Conservation (phyloP, 192 early-diverging fungal species). For the Linnemannia schmuckeri region DNA sequence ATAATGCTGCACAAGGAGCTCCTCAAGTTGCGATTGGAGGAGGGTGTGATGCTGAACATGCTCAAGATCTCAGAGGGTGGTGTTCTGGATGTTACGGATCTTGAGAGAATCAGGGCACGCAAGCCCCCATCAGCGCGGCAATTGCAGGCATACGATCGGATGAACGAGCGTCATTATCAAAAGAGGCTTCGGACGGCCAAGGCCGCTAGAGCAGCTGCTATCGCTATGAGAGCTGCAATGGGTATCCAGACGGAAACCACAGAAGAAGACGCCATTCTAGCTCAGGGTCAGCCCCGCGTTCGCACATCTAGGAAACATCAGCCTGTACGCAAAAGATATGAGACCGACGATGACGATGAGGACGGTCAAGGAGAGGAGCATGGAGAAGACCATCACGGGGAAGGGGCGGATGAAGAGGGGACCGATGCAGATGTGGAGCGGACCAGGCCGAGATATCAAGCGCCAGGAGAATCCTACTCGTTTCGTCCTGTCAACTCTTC, state of each 20-base stretch:
- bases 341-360: neutral
- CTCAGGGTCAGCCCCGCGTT: neutral
- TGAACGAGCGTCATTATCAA: slow-evolving; percentile 1
- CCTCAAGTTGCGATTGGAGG: slow-evolving; percentile 45
- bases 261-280: neutral
- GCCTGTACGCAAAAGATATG: neutral
- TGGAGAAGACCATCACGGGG: neutral
- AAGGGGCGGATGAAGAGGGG: slow-evolving; percentile 1
- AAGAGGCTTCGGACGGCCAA: neutral
- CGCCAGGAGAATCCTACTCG: slow-evolving; percentile 1
- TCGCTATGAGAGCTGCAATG: neutral
- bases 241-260: neutral
- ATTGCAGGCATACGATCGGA: neutral
- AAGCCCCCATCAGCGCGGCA: neutral
- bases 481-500: slow-evolving; percentile 7
- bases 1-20: slow-evolving; percentile 33
- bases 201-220: neutral
- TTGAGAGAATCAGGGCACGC: slow-evolving; percentile 5
- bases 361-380: slow-evolving; percentile 11
- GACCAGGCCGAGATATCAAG: neutral
- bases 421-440: neutral
- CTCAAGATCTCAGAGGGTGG: neutral
- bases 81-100: slow-evolving; percentile 12
- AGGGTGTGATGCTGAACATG: slow-evolving; percentile 45
- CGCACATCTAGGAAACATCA: neutral